Percentiles rank a stretch among this genome's conserved stretches.
Conservation (phyloP, 1,139 yeast species). For the Sugiyamaella neomexicana region DNA sequence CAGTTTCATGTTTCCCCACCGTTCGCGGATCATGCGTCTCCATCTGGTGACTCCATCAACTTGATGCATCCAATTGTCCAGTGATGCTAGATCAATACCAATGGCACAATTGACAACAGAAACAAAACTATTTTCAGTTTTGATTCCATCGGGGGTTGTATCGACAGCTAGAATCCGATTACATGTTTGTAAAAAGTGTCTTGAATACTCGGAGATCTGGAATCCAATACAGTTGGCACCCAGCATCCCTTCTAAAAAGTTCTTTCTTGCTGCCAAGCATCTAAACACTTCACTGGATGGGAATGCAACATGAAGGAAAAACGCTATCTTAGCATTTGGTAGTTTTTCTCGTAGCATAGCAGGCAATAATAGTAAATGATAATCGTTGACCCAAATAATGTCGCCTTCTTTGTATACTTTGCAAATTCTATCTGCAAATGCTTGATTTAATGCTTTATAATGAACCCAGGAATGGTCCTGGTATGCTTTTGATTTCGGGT, state of each 20-base stretch:
- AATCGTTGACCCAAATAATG: constrained; percentile 89
- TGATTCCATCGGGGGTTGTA: constrained; percentile 68
- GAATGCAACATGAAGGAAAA: constrained; percentile 89
- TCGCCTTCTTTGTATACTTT: constrained; percentile 66
- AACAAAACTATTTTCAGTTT: constrained; percentile 59
- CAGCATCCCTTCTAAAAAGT: constrained; percentile 74
- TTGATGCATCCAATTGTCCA: constrained; percentile 48
- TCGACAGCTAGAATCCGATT: constrained; percentile 82
- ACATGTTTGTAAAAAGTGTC: constrained; percentile 91
- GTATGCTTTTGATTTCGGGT: constrained; percentile 90
- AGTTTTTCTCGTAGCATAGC: constrained; percentile 72
- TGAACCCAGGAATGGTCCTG: constrained; percentile 94
- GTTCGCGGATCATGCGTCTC: constrained; percentile 68
- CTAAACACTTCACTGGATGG: constrained; percentile 96
- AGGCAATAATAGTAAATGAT: constrained; percentile 85
- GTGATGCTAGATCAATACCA: constrained; percentile 75
- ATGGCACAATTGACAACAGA: constrained; percentile 73
- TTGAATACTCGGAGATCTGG: constrained; percentile 89
- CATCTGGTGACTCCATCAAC: constrained; percentile 62
- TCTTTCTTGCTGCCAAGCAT: constrained; percentile 84
- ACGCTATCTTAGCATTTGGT: constrained; percentile 86
- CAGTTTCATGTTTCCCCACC: constrained; percentile 70
- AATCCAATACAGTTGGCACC: constrained; percentile 88
- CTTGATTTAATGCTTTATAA: constrained; percentile 71
- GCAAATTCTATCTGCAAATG: constrained; percentile 75